Evolutionary conservation across 2,329 filamentous ascomycete genomes (phyloP), one percentile per base, ranked within the genome.

Genomic region (Talaromyces sp.): DNA sequence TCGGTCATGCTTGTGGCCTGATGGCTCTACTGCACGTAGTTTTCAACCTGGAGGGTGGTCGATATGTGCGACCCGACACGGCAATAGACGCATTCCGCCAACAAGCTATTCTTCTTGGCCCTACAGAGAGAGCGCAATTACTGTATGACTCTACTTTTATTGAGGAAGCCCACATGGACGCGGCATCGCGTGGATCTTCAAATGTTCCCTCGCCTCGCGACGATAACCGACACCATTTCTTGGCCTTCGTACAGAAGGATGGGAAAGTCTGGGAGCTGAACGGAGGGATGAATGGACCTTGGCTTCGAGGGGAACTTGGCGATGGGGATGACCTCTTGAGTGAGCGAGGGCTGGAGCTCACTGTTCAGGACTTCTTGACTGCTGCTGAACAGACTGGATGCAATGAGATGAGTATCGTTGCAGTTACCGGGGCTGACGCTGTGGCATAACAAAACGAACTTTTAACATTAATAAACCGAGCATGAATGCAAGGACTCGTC

Each of bases 1-100:
- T 87, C 64, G 79, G 82, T 16, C 78, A 87, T 69, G 83, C 85
- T 0, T 88, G 86, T 69, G 86, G 86, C 0, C 76, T 84, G n/a
- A 86, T 87, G 66, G 85, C 82, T 1, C 73, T 87, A 1, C 73
- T 87, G 2, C 86, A 88, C 70, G 79, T 79, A 66, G 69, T 86
- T 24, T 76, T 80, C 57, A 88, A 87, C 70, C 73, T 73, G 24
- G 71, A 77, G 14, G 78, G 41, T 19, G 19, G 45, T 24, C 35
- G 50, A 10, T 63, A 39, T 35, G 45, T 63, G 10, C 54, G 11
- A 1, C 45, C 60, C 7, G 52, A 43, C 27, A 57, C 63, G 19
- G 27, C 50, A 62, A 33, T 62, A 16, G 59, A 65, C 43, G 22
- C 22, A 4, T 43, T 62, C 19, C 43, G 33, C 16, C 50, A 52